These are phyloP conservation scores for Guillardia theta DNA, from an alignment of 78 protist genomes.

Conservation along the genomic window DNA sequence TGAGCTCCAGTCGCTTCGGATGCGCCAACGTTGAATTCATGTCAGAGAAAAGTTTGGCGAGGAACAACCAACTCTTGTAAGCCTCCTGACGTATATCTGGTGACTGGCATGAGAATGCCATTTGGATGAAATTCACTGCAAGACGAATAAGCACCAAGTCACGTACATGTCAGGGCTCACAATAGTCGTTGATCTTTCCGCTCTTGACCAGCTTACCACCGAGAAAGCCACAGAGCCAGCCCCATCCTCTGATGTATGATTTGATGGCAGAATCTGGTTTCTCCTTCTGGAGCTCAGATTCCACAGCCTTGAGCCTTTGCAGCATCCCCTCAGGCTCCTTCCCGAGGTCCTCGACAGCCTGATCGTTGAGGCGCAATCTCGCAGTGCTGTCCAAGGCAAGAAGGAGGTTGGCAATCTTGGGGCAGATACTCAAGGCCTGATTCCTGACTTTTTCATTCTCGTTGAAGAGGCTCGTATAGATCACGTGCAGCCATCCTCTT, in stretches of 20 bases:
- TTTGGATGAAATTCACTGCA: background rate
- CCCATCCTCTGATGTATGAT: background rate
- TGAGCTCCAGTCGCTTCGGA: background rate
- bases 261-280: background rate
- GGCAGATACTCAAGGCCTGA: background rate
- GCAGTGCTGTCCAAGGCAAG: background rate
- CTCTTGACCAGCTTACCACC: background rate
- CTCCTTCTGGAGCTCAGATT: background rate
- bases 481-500: background rate
- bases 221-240: background rate
- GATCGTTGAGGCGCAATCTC: background rate
- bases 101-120: background rate
- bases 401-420: background rate
- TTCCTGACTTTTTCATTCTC: background rate
- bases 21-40: background rate
- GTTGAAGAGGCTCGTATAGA: background rate
- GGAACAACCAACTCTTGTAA: background rate
- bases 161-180: no score
- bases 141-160: no score
- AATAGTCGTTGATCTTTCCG: background rate
- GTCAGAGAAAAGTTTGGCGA: background rate
- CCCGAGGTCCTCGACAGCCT: background rate
- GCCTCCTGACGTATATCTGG: background rate
- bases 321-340: background rate
- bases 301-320: background rate